Evolutionary conservation across 106 monocot genomes (phyloP), one percentile per base, ranked within the genome.

Genomic region (Dendrobium catenatum): DNA sequence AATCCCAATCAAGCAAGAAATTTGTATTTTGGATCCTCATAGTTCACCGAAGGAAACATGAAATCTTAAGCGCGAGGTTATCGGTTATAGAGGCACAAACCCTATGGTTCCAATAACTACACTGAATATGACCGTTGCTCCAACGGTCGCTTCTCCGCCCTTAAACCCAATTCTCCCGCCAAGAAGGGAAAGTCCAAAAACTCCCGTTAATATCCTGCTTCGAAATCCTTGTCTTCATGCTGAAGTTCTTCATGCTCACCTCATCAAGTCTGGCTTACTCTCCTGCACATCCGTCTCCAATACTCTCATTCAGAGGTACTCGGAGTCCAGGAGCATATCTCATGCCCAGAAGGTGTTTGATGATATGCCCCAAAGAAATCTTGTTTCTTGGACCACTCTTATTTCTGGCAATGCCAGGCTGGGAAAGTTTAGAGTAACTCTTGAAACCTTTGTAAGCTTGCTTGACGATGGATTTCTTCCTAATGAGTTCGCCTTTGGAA

Each of bases 341-440:
- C 24, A 56, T 19, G 88, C 85, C 0, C n/a, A 24, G 2, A 49
- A 80, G 76, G 77, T 88, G 68, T 88, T 91, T 68, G 72, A 78
- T 37, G 46, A 29, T 19, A 86, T 89, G 29, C 75, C 75, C 29
- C 27, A 70, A 19, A 72, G 64, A 72, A 81, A 90, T 55, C 37
- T 84, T 7, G 82, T 84, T 26, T 79, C 92, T 29, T 88, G 88
- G 90, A 95, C 90, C 47, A 80, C 87, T 2, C 42, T 92, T 79
- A 43, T 90, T 17, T 54, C 82, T 16, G 84, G 83, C 6, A 41
- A 87, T 15, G 17, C 87, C 56, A 81, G 83, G 1, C 83, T 83
- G 64, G 18, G 83, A 55, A 41, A 11, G 13, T 4, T 46, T 0
- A 83, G 83, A 19, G 16, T 19, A 76, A 61, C 70, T 13, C 9